A percentile compares a stretch with the other conserved stretches of the same genome.
Conservation (phyloP, 331 rosid species). For the Cucumis variabilis region DNA sequence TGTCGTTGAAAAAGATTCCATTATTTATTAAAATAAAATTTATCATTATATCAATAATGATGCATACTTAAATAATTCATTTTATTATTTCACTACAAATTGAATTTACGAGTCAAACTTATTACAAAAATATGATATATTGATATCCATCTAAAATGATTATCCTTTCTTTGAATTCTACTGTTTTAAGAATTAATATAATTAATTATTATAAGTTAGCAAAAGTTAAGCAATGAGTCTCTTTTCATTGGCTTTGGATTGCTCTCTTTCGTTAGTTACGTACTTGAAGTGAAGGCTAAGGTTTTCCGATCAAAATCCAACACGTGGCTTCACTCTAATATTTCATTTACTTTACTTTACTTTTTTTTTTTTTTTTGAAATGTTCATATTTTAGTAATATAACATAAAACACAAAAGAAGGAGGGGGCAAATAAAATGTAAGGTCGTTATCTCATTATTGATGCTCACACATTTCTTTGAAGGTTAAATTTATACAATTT, state of each 20-base stretch:
- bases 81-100: not conserved
- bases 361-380: not conserved
- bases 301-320: not conserved
- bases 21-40: not conserved
- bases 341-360: not conserved
- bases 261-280: constrained; percentile 4
- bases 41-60: not conserved
- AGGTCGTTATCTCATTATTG: constrained; percentile 7
- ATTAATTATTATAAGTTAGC: not conserved
- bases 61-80: not conserved
- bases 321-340: not conserved
- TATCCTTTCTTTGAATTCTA: too few relatives aligned
- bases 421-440: not conserved
- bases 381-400: not conserved
- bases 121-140: too few relatives aligned
- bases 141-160: too few relatives aligned
- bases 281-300: constrained; percentile 12
- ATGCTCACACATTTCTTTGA: not conserved
- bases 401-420: not conserved
- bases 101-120: too few relatives aligned
- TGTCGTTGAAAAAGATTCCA: not conserved
- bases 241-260: not conserved
- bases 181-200: too few relatives aligned
- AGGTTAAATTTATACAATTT: not conserved
- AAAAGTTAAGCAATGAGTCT: not conserved